These are phyloP conservation scores for Phaeoacremonium minimum DNA, from an alignment of 2,329 filamentous ascomycete species.

Conservation along the genomic window DNA sequence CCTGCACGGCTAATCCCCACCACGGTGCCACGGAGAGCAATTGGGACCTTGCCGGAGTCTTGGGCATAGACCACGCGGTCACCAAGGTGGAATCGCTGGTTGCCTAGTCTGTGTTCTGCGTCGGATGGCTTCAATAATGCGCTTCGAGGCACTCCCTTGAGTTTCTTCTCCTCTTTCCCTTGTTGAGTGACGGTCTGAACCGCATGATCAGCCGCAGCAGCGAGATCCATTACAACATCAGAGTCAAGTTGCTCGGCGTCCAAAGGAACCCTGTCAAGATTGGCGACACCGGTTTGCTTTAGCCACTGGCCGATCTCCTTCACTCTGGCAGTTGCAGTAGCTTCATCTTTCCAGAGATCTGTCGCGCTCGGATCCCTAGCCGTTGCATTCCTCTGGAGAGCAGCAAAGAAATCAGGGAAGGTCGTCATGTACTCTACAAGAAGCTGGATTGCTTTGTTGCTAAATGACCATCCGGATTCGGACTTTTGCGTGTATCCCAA, in stretches of 20 bases:
- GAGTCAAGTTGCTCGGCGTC: slow-evolving; percentile 97
- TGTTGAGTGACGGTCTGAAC: slow-evolving; percentile 43
- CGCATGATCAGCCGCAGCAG: slow-evolving; percentile 66
- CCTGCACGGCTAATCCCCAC: slow-evolving; percentile 88
- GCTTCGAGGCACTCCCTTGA: slow-evolving; percentile 78
- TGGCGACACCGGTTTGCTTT: slow-evolving; percentile 85
- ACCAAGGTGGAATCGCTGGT: slow-evolving; percentile 78
- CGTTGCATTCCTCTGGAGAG: slow-evolving; percentile 79
- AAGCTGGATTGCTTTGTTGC: slow-evolving; percentile 73
- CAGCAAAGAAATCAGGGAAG: slow-evolving; percentile 93
- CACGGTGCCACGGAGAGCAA: slow-evolving; percentile 88
- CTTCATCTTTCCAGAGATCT: slow-evolving; percentile 75
- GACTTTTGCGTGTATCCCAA: slow-evolving; percentile 90
- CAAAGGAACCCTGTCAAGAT: slow-evolving; percentile 90
- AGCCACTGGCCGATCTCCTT: slow-evolving; percentile 95
- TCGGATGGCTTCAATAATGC: slow-evolving; percentile 91
- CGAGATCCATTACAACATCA: slow-evolving; percentile 77
- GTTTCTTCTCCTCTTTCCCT: slow-evolving; percentile 58
- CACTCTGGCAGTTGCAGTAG: slow-evolving; percentile 70
- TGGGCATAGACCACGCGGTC: slow-evolving; percentile 92
- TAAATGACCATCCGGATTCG: slow-evolving; percentile 91
- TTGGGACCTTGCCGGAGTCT: slow-evolving; percentile 90
- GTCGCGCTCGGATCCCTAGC: slow-evolving; percentile 80
- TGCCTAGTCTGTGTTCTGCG: slow-evolving; percentile 86
- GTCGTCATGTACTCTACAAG: slow-evolving; percentile 86